phyloP scores from a whole-genome alignment of 73 alveolate genomes.

The Tetrahymena thermophila region DNA sequence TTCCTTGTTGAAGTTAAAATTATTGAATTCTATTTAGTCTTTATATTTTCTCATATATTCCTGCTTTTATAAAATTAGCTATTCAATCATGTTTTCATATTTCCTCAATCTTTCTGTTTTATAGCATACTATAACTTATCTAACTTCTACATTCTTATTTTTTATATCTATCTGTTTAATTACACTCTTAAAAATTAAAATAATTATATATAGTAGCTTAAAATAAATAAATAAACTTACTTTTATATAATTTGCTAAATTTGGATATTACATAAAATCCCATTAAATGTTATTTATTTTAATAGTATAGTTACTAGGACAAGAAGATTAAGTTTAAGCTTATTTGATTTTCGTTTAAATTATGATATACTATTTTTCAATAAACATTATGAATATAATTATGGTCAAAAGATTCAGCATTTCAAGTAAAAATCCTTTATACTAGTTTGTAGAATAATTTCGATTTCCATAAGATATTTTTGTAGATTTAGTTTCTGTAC shows the following conservation, averaged over 20 bases:
- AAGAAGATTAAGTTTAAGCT: not conserved
- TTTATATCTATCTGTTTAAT: not conserved
- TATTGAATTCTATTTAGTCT: not conserved
- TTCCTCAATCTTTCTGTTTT: not conserved
- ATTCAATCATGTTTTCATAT: not conserved
- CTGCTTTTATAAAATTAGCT: not conserved
- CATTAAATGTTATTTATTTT: not conserved
- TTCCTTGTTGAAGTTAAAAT: not conserved
- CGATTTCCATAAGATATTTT: not conserved
- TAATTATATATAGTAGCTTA: too few species aligned
- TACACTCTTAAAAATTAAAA: too few species aligned
- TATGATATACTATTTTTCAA: not conserved
- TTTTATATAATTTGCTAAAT: not conserved
- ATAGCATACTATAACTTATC: not conserved
- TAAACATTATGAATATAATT: not conserved
- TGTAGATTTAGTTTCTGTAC: not conserved
- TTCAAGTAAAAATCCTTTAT: not conserved
- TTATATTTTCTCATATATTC: not conserved
- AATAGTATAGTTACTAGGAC: not conserved
- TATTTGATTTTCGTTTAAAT: not conserved
- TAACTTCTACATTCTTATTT: not conserved
- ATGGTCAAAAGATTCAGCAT: not conserved
- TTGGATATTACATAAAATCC: not conserved
- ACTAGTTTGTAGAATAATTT: not conserved
- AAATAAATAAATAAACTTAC: not conserved